Conservation (phyloP, 78 protist genomes). For the Dictyostelium citrinum region DNA sequence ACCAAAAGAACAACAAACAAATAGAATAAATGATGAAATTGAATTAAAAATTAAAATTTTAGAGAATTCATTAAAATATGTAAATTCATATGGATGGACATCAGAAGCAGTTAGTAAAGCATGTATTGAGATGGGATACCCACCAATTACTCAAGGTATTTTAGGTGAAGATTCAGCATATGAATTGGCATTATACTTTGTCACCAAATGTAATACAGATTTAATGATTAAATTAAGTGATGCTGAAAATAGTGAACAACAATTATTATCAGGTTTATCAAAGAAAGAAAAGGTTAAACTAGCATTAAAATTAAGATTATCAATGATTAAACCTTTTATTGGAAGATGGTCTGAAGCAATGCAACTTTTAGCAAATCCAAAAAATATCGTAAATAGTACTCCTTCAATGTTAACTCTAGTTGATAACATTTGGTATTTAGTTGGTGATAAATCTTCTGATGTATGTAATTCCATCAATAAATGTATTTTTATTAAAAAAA, state of each 20-base stretch:
- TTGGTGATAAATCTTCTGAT: constrained; percentile 73
- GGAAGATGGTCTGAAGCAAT: constrained; percentile 57
- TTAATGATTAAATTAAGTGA: neutral
- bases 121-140: constrained; percentile 52
- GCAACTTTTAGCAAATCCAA: constrained; percentile 67
- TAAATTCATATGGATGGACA: constrained; percentile 55
- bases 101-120: constrained; percentile 31
- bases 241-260: neutral
- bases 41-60: constrained; percentile 11
- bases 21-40: neutral
- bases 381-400: neutral
- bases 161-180: constrained; percentile 60
- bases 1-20: neutral
- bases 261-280: neutral
- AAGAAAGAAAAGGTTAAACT: constrained; percentile 27
- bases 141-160: constrained; percentile 22
- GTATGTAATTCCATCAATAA: neutral
- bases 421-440: constrained; percentile 55
- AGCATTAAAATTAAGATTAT: constrained; percentile 13
- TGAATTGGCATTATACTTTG: constrained; percentile 43
- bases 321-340: constrained; percentile 44
- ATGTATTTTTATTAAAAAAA: neutral
- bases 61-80: constrained; percentile 34
- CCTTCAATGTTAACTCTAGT: constrained; percentile 51
- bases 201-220: constrained; percentile 18